These are phyloP conservation scores for Citrus cavaleriei DNA, from an alignment of 345 rosid genomes.

Conservation along the genomic window DNA sequence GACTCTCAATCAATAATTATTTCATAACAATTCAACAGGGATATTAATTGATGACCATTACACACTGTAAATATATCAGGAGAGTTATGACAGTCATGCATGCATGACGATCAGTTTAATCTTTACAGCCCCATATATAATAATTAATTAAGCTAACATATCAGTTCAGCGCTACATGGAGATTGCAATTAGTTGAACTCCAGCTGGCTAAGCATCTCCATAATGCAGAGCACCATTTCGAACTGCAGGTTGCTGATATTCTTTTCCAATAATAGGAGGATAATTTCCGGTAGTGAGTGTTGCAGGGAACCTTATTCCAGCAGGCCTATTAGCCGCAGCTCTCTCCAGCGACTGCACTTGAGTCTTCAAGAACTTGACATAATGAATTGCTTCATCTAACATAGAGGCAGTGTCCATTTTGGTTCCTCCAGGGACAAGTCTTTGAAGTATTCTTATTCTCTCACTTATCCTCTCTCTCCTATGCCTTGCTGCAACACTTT, in stretches of 20 bases:
- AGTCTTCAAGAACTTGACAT: slow-evolving; percentile 65
- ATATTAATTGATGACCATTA: not conserved
- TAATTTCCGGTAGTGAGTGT: slow-evolving; percentile 30
- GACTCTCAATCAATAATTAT: slow-evolving; percentile 1
- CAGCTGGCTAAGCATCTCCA: slow-evolving; percentile 19
- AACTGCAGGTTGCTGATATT: slow-evolving; percentile 14
- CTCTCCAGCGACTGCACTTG: slow-evolving; percentile 61
- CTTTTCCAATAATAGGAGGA: slow-evolving; percentile 16
- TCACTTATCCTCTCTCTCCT: slow-evolving; percentile 71
- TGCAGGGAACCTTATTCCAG: slow-evolving; percentile 37
- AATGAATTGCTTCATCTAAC: slow-evolving; percentile 73
- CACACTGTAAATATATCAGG: not conserved
- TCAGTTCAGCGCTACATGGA: no score
- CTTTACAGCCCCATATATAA: slow-evolving; percentile 6
- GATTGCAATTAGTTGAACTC: not conserved
- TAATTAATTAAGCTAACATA: not conserved
- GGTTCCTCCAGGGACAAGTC: slow-evolving; percentile 75
- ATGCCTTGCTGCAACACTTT: slow-evolving; percentile 68
- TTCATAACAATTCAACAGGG: slow-evolving; percentile 4
- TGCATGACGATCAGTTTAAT: not conserved
- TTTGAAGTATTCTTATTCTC: slow-evolving; percentile 58
- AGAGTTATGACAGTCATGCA: not conserved
- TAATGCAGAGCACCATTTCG: slow-evolving; percentile 12
- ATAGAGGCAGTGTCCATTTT: slow-evolving; percentile 81
- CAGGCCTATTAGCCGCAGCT: slow-evolving; percentile 25